Evolutionary conservation across 495 filamentous ascomycete species (phyloP), one percentile per base, ranked within the genome.

Genomic region (Penicillium lagena): DNA sequence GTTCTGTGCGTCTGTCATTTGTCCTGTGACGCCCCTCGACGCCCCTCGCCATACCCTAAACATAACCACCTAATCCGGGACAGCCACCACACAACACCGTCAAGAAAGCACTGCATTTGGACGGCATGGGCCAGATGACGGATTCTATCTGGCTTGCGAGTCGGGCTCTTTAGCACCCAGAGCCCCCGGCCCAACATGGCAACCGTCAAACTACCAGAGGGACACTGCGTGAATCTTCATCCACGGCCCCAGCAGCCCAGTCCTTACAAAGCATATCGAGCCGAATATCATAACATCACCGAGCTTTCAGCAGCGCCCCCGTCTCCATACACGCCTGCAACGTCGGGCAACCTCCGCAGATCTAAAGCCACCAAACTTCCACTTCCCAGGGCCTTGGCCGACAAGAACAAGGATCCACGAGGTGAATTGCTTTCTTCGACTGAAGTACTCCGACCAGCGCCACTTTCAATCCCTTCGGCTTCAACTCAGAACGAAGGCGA

Each of bases 301-400:
- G 51, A 55, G 37, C 38, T 46, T 9, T 50, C 47, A 2, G 32
- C 42, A n/a, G 40, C 40, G 12, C 29, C 46, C n/a, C 40, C 45
- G 3, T 35, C 45, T 17, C 47, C 40, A 22, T 4, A 22, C 22
- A 22, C 22, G 6, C 22, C 2, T 4, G 22, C 22, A 6, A 4
- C 22, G 22, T 2, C 4, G 22, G 22, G 22, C 22, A 22, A 22
- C 22, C 37, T 45, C 29, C 55, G 54, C 17, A 55, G 36, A 36
- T 32, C 41, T 0, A 67, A 57, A 47, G 45, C 49, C 4, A 71
- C 65, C 29, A 66, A 59, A 39, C 65, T 71, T 35, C 67, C 67
- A 0, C 35, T 67, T 5, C 56, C 63, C 1, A 69, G 49, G 31
- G 17, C 39, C 1, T 37, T 55, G 9, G 10, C 37, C 7, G 60